Base-by-base conservation (phyloP, 1,284 basidiomycete genomes). In the Ceratobasidium sp. region DNA sequence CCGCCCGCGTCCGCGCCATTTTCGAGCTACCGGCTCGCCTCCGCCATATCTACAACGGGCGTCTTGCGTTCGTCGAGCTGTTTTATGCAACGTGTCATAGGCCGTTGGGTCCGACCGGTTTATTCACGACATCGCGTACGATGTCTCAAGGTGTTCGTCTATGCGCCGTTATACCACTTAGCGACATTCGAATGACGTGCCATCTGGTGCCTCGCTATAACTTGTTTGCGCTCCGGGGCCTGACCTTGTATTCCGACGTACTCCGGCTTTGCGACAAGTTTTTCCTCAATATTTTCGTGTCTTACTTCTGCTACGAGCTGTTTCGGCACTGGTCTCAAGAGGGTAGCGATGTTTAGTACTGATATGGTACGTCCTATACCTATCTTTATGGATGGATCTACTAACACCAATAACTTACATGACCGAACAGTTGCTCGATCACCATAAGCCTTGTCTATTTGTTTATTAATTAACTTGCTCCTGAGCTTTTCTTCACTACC, bases 201-300 rank as follows among this genome's bases (percentile, higher is more conserved):
- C 70, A 74, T 33, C 59, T 64, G 13, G 70, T 48, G 15, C 70
- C 70, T 1, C 15, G 26, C 7, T 66, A 50, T 28, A 28, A 26
- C 44, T 26, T 12, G 12, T 28, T 48, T 10, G 6, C 12, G 10
- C 44, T 40, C 15, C 20, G 23, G 17, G 7, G 9, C 15, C 48
- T 66, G 6, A 42, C 26, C 1, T n/a, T 6, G 2, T 15, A 66
- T 44, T 66, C 57, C 17, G 59, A 74, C 46, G 42, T 64, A 3
- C 70, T 74, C 33, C 10, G 38, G 4, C 23, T 54, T 26, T 74
- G 44, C 46, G 15, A 26, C 2, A 74, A 3, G 6, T 64, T 74
- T 54, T 74, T 33, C 46, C 59, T 74, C 70, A 74, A 74, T 57
- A 64, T 62, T 26, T 74, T 74, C 20, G 42, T 46, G 2, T 38